Evolutionary conservation across 106 monocot genomes (phyloP).

Genomic region (Dioscorea alata): DNA sequence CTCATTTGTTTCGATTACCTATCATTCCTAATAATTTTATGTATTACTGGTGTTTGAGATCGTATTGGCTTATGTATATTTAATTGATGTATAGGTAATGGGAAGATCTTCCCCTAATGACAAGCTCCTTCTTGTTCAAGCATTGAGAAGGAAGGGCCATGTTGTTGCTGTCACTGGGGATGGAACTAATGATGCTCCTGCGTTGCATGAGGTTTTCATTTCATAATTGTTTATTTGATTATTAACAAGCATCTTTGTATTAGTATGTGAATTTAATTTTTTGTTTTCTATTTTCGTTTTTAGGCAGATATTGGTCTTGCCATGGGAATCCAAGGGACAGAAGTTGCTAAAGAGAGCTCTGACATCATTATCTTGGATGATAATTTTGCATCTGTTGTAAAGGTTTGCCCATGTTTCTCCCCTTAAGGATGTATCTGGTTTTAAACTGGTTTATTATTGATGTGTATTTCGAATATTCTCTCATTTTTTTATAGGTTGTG

Average conservation of each 20-base stretch:
- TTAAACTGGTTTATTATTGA: not conserved
- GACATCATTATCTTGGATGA: slow-evolving; percentile 84
- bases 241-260: not conserved
- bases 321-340: slow-evolving; percentile 87
- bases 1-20: no score
- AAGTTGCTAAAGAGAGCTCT: slow-evolving; percentile 83
- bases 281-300: slow-evolving; percentile 10
- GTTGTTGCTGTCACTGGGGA: slow-evolving; percentile 94
- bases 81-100: slow-evolving; percentile 54
- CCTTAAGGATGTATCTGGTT: no score
- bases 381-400: slow-evolving; percentile 79
- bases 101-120: slow-evolving; percentile 90
- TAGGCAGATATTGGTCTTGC: slow-evolving; percentile 86
- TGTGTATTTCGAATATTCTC: not conserved
- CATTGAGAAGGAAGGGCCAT: slow-evolving; percentile 51
- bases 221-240: not conserved
- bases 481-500: slow-evolving; percentile 52
- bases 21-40: no score
- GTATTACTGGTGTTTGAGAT: no score
- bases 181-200: slow-evolving; percentile 93
- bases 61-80: not conserved
- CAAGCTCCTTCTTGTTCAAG: slow-evolving; percentile 79
- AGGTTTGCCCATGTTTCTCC: slow-evolving; percentile 20
- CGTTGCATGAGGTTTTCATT: slow-evolving; percentile 65
- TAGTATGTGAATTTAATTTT: not conserved